A percentile compares a stretch with the other conserved stretches of the same genome.
These are phyloP conservation scores for Hysterangium stoloniferum DNA, from an alignment of 768 basidiomycete species.

Conservation along the genomic window DNA sequence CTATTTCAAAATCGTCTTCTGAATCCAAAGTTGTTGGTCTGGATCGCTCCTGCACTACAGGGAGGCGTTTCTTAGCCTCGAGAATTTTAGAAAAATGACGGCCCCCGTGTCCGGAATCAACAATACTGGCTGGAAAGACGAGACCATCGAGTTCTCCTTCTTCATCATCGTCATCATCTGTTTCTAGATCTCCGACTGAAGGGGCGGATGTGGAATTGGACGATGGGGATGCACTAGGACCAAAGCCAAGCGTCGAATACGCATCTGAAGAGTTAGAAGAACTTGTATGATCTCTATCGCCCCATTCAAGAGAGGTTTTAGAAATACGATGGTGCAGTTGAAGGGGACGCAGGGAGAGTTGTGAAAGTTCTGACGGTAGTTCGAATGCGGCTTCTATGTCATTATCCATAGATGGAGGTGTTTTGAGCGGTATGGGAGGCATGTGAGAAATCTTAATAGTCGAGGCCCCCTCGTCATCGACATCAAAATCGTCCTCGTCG, in stretches of 20 bases:
- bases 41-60: slow-evolving; percentile 45
- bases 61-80: slow-evolving; percentile 46
- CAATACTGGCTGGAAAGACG: slow-evolving; percentile 66
- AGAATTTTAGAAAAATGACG: slow-evolving; percentile 42
- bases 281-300: slow-evolving; percentile 73
- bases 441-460: slow-evolving; percentile 70
- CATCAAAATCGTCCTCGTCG: slow-evolving; percentile 43
- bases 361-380: slow-evolving; percentile 72
- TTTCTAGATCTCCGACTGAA: slow-evolving; percentile 64
- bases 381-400: slow-evolving; percentile 82
- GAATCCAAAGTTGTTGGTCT: slow-evolving; percentile 53
- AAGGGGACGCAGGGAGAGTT: slow-evolving; percentile 72
- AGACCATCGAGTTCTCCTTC: slow-evolving; percentile 69
- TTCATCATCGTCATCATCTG: slow-evolving; percentile 53
- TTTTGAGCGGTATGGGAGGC: slow-evolving; percentile 26
- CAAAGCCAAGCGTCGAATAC: slow-evolving; percentile 70
- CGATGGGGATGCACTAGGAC: slow-evolving; percentile 57
- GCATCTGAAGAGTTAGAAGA: slow-evolving; percentile 83
- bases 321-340: slow-evolving; percentile 71
- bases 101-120: slow-evolving; percentile 60
- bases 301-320: slow-evolving; percentile 80
- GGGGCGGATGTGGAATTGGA: slow-evolving; percentile 62
- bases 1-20: slow-evolving; percentile 73
- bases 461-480: slow-evolving; percentile 75
- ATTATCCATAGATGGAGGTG: slow-evolving; percentile 42